These are phyloP conservation scores for Colletotrichum somersetense DNA, from an alignment of 2,329 filamentous ascomycete species.

Conservation along the genomic window DNA sequence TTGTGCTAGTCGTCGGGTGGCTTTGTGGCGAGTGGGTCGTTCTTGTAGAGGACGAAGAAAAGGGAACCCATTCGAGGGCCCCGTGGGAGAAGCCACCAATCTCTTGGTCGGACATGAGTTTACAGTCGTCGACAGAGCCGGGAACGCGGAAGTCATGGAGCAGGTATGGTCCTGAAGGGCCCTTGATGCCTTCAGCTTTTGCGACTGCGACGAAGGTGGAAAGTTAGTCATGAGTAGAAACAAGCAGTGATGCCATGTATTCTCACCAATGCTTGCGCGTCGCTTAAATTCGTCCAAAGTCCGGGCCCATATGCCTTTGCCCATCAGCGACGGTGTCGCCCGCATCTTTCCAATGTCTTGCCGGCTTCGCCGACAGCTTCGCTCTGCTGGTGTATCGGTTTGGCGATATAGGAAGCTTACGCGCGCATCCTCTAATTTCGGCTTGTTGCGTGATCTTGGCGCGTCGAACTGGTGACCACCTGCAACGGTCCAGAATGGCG, in stretches of 20 bases:
- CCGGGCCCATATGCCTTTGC: constrained; percentile 68
- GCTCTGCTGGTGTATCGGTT: not conserved
- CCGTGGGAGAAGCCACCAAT: constrained; percentile 88
- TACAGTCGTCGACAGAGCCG: constrained; percentile 66
- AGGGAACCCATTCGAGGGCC: constrained; percentile 73
- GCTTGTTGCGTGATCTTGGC: not conserved
- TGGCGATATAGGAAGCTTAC: not conserved
- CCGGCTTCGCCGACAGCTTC: not conserved
- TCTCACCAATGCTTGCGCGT: constrained; percentile 66
- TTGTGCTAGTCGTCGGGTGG: constrained; percentile 39
- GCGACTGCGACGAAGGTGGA: constrained; percentile 62
- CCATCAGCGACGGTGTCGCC: constrained; percentile 56
- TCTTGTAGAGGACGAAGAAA: constrained; percentile 40
- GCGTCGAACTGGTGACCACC: not conserved
- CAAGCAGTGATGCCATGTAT: not conserved
- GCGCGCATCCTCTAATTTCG: not conserved
- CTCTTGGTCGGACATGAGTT: constrained; percentile 87
- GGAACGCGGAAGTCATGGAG: constrained; percentile 73
- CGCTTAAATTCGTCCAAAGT: constrained; percentile 72
- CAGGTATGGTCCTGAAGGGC: constrained; percentile 71
- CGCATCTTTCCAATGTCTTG: constrained; percentile 58
- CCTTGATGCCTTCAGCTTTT: constrained; percentile 76
- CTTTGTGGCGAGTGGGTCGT: constrained; percentile 39
- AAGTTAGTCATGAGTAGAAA: not conserved
- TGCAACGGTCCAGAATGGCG: too few relatives aligned